Evolutionary conservation across 2,329 filamentous ascomycete genomes (phyloP).

Genomic region (Sodiomyces alkalinus): DNA sequence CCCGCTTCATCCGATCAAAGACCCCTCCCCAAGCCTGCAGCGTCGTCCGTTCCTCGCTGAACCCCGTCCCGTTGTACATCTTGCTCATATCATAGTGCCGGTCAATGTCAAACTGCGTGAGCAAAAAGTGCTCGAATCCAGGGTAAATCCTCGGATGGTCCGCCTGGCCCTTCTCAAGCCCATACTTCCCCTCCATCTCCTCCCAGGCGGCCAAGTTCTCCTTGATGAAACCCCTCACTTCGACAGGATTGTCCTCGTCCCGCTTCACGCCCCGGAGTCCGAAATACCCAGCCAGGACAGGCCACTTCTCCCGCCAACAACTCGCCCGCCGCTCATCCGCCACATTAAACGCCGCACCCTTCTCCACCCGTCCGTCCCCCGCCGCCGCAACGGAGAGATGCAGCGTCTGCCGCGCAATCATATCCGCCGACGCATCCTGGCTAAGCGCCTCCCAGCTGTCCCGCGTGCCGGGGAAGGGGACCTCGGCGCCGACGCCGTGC

Average conservation of each 20-base stretch:
- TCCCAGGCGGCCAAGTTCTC: slow-evolving; percentile 16
- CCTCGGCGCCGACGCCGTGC: slow-evolving; percentile 20
- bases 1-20: slow-evolving; percentile 26
- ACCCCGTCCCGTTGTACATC: slow-evolving; percentile 21
- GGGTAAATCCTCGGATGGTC: slow-evolving; percentile 18
- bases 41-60: slow-evolving; percentile 23
- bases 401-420: slow-evolving; percentile 15
- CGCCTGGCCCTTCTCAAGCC: slow-evolving; percentile 20
- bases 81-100: slow-evolving; percentile 27
- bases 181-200: slow-evolving; percentile 17
- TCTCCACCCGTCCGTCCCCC: slow-evolving; percentile 5
- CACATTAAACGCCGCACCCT: slow-evolving; percentile 12
- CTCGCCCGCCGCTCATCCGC: slow-evolving; percentile 8
- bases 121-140: slow-evolving; percentile 25
- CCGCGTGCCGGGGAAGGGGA: slow-evolving; percentile 20
- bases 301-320: slow-evolving; percentile 12
- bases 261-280: slow-evolving; percentile 11
- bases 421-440: slow-evolving; percentile 22
- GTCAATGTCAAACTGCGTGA: slow-evolving; percentile 27
- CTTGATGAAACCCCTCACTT: slow-evolving; percentile 18
- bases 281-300: slow-evolving; percentile 10
- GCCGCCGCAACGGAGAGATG: slow-evolving; percentile 6
- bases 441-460: slow-evolving; percentile 21
- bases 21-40: slow-evolving; percentile 21
- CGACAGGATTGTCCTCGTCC: slow-evolving; percentile 12